Base-by-base conservation (phyloP, 1,284 basidiomycete species). In the Phylloboletellus chloephorus region DNA sequence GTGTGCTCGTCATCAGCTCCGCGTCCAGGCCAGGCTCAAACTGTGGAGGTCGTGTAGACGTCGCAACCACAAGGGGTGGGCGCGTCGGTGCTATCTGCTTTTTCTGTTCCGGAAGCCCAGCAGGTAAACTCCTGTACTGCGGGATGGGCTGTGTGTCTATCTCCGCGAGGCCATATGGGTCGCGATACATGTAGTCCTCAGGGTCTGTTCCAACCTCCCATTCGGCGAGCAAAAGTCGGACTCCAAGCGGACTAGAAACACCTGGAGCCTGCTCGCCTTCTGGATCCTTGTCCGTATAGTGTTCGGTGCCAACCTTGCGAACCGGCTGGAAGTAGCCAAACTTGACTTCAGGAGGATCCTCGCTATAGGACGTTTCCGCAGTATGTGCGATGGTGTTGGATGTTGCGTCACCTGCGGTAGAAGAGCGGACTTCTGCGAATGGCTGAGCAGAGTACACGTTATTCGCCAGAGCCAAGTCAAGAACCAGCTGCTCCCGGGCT, bases 261-360 rank as follows among this genome's bases (percentile, higher is more conserved):
- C 29, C 17, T 25, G 32, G 28, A 2, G 53, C 45, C 22, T 62
- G 57, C 16, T 54, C 51, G 3, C 17, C 24, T 1, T 47, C 48
- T 29, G 31, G 49, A 33, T 39, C 50, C 52, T 39, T 43, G 3
- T 46, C 30, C n/a, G 26, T 33, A 34, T 67, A 63, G 47, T 66
- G 56, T 35, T 64, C 51, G 3, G 21, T 43, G 12, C 51, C 52
- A 12, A 43, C 48, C 40, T 63, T 68, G 19, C 48, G 48, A 24
- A 68, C 44, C 1, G 83, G 83, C 11, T 56, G 72, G 22, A 87
- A 61, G 54, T 73, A 82, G n/a, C 74, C 71, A 58, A 84, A 83
- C 3, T 68, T 59, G 30, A 83, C 56, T 3, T 69, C 64, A 16
- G 79, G 72, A 7, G 74, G 74, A 45, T 73, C 75, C 8, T 70